Conservation (phyloP, 2,329 filamentous ascomycete genomes). For the Alternaria triticina region DNA sequence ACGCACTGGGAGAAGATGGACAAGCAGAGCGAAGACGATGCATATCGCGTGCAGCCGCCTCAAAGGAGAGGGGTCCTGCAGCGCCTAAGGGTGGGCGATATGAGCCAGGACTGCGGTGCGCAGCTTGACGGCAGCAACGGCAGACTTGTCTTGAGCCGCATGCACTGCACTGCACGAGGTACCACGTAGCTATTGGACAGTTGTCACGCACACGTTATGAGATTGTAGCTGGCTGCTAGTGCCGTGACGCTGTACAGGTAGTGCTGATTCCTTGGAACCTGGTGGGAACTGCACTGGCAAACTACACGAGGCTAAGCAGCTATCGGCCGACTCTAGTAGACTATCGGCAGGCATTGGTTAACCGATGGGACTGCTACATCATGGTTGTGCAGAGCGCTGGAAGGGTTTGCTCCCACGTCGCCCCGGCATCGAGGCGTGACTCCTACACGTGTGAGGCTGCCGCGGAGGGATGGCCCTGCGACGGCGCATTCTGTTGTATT, state of each 20-base stretch:
- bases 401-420: not conserved
- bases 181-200: not conserved
- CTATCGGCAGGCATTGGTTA: slow-evolving; percentile 13
- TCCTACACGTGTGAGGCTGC: not conserved
- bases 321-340: slow-evolving; percentile 1
- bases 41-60: slow-evolving; percentile 26
- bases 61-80: slow-evolving; percentile 14
- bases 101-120: not conserved
- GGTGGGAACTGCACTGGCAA: slow-evolving; percentile 2
- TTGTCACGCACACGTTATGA: not conserved
- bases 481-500: not conserved
- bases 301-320: slow-evolving; percentile 9
- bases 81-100: slow-evolving; percentile 1
- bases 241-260: slow-evolving; percentile 3
- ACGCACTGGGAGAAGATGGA: slow-evolving; percentile 20
- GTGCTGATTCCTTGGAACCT: slow-evolving; percentile 2
- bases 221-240: not conserved
- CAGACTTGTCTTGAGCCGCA: slow-evolving; percentile 14
- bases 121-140: slow-evolving; percentile 10
- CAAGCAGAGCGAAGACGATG: slow-evolving; percentile 11
- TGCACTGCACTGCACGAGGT: slow-evolving; percentile 6
- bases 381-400: slow-evolving; percentile 7
- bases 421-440: slow-evolving; percentile 3
- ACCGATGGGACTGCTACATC: slow-evolving; percentile 12
- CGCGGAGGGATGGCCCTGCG: not conserved